phyloP scores from a whole-genome alignment of 75 land plant species.

The Sequoiadendron giganteum region DNA sequence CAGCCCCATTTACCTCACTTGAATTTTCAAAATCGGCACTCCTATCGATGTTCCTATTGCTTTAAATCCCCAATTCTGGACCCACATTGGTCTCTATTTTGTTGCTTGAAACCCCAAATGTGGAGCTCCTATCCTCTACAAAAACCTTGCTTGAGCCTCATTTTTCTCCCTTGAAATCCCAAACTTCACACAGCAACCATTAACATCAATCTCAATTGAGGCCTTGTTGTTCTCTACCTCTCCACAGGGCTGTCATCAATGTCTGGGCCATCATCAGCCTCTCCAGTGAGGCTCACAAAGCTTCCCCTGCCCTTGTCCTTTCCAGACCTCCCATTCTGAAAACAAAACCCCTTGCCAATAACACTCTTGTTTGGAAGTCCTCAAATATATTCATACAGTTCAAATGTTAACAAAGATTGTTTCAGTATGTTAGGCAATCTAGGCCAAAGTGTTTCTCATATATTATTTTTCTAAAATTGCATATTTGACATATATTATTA shows the following conservation, averaged over 20 bases:
- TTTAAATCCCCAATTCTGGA: neutral
- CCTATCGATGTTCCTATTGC: neutral
- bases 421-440: neutral
- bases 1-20: neutral
- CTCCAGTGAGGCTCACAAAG: neutral
- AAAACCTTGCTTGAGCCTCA: neutral
- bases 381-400: neutral
- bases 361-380: neutral
- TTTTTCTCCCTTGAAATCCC: neutral
- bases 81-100: too few relatives aligned
- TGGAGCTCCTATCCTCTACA: neutral
- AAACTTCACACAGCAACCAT: neutral
- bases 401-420: too few relatives aligned
- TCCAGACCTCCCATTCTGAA: neutral
- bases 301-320: neutral
- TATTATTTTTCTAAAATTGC: neutral
- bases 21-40: too few relatives aligned
- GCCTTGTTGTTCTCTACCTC: neutral
- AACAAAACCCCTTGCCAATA: neutral
- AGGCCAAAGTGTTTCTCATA: neutral
- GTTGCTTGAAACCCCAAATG: too few relatives aligned
- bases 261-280: neutral
- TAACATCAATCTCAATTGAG: too few relatives aligned
- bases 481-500: neutral
- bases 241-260: neutral